Evolutionary conservation across 306 rosid genomes (phyloP).

Genomic region (Begonia fuchsioides): DNA sequence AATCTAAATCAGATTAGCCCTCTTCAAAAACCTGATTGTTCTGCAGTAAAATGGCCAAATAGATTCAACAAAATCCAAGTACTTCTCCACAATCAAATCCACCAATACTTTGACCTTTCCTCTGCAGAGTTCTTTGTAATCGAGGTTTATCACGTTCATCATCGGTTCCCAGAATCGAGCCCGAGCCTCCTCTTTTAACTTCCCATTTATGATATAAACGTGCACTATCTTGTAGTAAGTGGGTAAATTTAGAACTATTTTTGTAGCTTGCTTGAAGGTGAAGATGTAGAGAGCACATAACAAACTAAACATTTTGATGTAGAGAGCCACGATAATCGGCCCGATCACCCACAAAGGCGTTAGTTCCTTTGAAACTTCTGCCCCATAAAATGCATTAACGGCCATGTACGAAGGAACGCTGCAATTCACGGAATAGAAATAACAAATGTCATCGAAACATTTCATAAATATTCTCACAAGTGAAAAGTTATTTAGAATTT

Average conservation of each 20-base stretch:
- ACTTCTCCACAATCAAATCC: conserved; percentile 40
- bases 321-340: conserved; percentile 47
- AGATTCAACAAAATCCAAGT: conserved; percentile 62
- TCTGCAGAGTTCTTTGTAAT: conserved; percentile 39
- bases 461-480: too few relatives aligned
- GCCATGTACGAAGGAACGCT: conserved; percentile 64
- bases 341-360: conserved; percentile 77
- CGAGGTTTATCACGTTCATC: conserved; percentile 29
- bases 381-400: conserved; percentile 44
- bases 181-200: conserved; percentile 39
- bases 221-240: conserved; percentile 32
- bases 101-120: conserved; percentile 34
- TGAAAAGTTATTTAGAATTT: not conserved
- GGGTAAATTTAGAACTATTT: conserved; percentile 39
- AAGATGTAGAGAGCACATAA: conserved; percentile 46
- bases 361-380: conserved; percentile 69
- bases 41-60: conserved; percentile 82
- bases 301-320: conserved; percentile 44
- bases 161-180: conserved; percentile 38
- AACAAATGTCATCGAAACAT: not conserved
- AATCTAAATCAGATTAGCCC: conserved; percentile 35
- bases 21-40: conserved; percentile 64
- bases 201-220: conserved; percentile 36
- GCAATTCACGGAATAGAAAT: conserved; percentile 13
- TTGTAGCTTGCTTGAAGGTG: conserved; percentile 60